These are phyloP conservation scores for Wickerhamomyces strasburgensis DNA, from an alignment of 805 yeast genomes.

Conservation along the genomic window DNA sequence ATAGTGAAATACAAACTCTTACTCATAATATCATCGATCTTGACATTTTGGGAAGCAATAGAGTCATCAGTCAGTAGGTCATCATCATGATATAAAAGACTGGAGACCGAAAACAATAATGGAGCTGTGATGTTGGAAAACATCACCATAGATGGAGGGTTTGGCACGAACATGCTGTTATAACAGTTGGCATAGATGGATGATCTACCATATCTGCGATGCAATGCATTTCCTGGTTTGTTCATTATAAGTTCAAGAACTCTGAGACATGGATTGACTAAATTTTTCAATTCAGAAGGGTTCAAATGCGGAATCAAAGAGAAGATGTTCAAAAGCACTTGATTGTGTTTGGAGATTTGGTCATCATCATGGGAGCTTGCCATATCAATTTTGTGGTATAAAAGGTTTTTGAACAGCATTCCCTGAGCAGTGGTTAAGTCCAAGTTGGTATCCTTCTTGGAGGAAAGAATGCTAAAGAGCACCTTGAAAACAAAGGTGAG, in stretches of 20 bases:
- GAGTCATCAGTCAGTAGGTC: conserved; percentile 3
- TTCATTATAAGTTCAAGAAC: conserved; percentile 8
- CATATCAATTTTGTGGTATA: conserved; percentile 3
- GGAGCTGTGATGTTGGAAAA: conserved; percentile 18
- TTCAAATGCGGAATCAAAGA: conserved; percentile 20
- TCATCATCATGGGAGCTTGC: not conserved
- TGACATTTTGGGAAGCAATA: conserved; percentile 2
- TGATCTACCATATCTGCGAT: conserved; percentile 2
- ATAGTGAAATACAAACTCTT: conserved; percentile 17
- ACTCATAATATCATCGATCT: conserved; percentile 14
- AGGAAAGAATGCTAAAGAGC: conserved; percentile 5
- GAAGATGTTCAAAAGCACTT: conserved; percentile 12
- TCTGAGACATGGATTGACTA: conserved; percentile 10
- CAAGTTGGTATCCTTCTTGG: conserved; percentile 6
- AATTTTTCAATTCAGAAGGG: conserved; percentile 10
- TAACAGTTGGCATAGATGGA: conserved; percentile 12
- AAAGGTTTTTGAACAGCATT: conserved; percentile 2
- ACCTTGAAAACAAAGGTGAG: conserved; percentile 8
- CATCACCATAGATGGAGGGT: conserved; percentile 13
- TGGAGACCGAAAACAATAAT: conserved; percentile 19
- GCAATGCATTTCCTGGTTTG: conserved; percentile 4
- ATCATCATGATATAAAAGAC: conserved; percentile 15
- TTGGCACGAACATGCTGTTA: conserved; percentile 15
- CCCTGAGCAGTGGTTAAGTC: conserved; percentile 8
- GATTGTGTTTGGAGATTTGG: conserved; percentile 1